Base-by-base conservation (phyloP, 2,329 filamentous ascomycete species). In the Colletotrichum gigasporum region DNA sequence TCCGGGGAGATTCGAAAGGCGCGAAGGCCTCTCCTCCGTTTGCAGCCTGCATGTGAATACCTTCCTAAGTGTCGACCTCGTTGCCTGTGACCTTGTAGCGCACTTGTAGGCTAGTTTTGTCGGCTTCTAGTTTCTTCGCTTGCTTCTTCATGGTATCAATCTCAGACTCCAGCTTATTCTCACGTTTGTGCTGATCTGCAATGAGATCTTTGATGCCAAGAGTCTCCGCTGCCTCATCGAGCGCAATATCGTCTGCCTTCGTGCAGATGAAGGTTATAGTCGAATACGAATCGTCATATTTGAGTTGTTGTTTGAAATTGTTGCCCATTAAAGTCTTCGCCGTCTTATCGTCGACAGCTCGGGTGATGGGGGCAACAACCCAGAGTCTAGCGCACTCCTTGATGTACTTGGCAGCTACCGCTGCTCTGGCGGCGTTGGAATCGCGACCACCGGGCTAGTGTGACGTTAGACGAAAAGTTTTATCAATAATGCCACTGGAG, bases 281-380 rank as follows among this genome's bases (percentile, higher is more conserved):
- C 6, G 76, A 80, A 56, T 85, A 85, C 0, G 77, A 80, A 2
- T 85, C 83, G 62, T 90, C 87, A 68, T 85, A 85, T 60, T 87
- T 85, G 3, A 90, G 74, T 67, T 90, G 87, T 0, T 83, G 78
- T 69, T 84, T 86, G 75, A 88, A 88, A 0, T 80, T 79, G 16
- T 86, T 79, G 0, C 85, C 86, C 7, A 90, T 75, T 2, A 90
- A 74, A 0, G 78, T 80, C 60, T 85, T 85, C 0, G 87, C 86
- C 2, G 83, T 80, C 69, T 87, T 87, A 67, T 88, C 84, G 65
- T 89, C 84, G 1, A 90, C 85, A 1, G 85, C 85, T 11, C 87
- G 77, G 35, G 79, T 85, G 60, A 90, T 90, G 0, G 86, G 85
- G 2, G 87, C 85, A n/a, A 89, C 83, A 52, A 90, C 85, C 85